These are phyloP conservation scores for Naumovozyma dairenensis DNA, from an alignment of 805 yeast species.

Conservation along the genomic window DNA sequence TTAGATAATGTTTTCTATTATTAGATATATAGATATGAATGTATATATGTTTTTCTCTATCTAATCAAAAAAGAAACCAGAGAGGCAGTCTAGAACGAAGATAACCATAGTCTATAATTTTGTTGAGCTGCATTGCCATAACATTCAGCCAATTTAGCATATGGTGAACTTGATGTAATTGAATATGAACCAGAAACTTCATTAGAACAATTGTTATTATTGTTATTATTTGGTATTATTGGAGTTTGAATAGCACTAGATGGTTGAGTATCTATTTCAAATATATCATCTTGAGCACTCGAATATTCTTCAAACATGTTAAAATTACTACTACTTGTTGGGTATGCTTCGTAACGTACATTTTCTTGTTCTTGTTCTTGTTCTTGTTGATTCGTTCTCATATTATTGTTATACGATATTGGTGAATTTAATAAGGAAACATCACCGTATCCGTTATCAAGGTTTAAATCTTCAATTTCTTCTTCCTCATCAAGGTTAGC, in stretches of 20 bases:
- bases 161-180: too few species aligned
- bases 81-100: slow-evolving; percentile 5
- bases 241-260: too few species aligned
- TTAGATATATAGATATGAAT: too few species aligned
- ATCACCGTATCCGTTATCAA: slow-evolving; percentile 2
- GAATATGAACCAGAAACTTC: not conserved
- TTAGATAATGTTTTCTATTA: too few species aligned
- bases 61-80: too few species aligned
- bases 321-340: too few species aligned
- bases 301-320: too few species aligned
- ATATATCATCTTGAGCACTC: too few species aligned
- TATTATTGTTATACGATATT: not conserved
- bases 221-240: not conserved
- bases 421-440: slow-evolving; percentile 1
- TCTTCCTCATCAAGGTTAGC: not conserved
- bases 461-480: slow-evolving; percentile 3
- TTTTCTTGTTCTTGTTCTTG: slow-evolving; percentile 1
- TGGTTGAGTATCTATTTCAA: too few species aligned
- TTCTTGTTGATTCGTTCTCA: not conserved
- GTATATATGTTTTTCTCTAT: too few species aligned
- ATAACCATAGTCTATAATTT: slow-evolving; percentile 25
- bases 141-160: slow-evolving; percentile 9
- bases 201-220: not conserved
- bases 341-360: too few species aligned
- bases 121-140: slow-evolving; percentile 23